Evolutionary conservation across 805 yeast species (phyloP), one percentile per base, ranked within the genome.

Genomic region (Yamadazyma olivae): DNA sequence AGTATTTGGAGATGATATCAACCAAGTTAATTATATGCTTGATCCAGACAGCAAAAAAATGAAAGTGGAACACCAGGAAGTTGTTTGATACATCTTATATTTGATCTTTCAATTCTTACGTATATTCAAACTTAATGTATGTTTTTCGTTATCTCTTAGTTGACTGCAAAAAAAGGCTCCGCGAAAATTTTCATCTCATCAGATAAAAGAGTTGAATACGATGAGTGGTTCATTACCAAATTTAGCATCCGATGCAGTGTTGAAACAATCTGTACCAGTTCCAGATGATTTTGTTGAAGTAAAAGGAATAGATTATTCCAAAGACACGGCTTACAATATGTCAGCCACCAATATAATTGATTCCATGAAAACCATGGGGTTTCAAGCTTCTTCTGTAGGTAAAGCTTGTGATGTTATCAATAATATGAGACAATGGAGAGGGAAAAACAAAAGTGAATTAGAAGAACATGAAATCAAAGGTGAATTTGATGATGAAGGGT

Each of bases 341-440:
- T 69, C 73, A 30, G 99, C 98, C 27, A 70, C 73, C 10, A 90
- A 86, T 51, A 69, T 93, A 46, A 75, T 93, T 45, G 70, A 68
- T 22, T 77, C 91, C 21, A 93, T 95, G 99, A 80, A 71, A 50
- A 80, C 79, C 25, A 93, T 95, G 97, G 99, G 99, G 6, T 93
- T 91, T 70, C 99, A 93, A 67, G 99, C 95, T 7, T 77, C 90
- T 6, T 74, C 91, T 5, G 73, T 93, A 31, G 81, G 89, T 21
- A 72, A 79, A 48, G 97, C 96, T 2, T 89, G 97, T 58, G 95
- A 89, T 20, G 87, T 95, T 48, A 88, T 93, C 40, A 79, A 91
- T 54, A 80, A 84, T 32, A 93, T 93, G 99, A 78, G 96, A 64
- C 40, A 65, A 16, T 93, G 98, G 98, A 79, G 91, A 62, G 99